Evolutionary conservation across 164 flowering plant species (phyloP), one percentile per base, ranked within the genome.

Genomic region (Nelumbo lutea): DNA sequence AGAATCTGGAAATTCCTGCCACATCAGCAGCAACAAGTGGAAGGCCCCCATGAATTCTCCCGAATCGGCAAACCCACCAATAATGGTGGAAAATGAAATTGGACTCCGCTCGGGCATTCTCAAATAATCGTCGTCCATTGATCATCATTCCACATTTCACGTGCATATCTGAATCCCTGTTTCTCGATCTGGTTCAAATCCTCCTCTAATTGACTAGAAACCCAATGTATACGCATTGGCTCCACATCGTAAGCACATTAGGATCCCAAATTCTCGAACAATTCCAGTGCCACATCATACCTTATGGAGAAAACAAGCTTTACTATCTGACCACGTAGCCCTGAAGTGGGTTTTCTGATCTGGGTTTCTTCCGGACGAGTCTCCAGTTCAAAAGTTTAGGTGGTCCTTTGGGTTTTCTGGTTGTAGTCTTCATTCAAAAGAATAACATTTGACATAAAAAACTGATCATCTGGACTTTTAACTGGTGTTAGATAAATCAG

Each of bases 101-200:
- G 80, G 2, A 69, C 82, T 82, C 68, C 73, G 83, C 11, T 72
- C 83, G 5, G 88, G 88, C 90, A 86, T 88, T 76, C 45, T 78
- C 83, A 59, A 88, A 88, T 79, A 84, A n/a, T 3, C 50, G 68
- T 40, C 79, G 75, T 4, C 86, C 93, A 68, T 83, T 86, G 1
- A 76, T 61, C 86, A 86, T 83, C 88, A 83, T 80, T 51, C 88
- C 86, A 15, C 86, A 84, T 64, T 80, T 88, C 3, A 85, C 86
- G 73, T 79, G 86, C 90, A 87, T 84, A n/a, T 76, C 55, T 69
- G 87, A 61, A 2, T 83, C 69, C 77, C 89, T 83, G 72, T 87
- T 88, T 43, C 79, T 74, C 76, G 76, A 81, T 86, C 88, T 14
- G 70, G 76, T 8, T 78, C 80, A 72, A 82, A 71, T 67, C 85